phyloP scores from a whole-genome alignment of 2,329 filamentous ascomycete genomes.

The Sporothrix globosa region DNA sequence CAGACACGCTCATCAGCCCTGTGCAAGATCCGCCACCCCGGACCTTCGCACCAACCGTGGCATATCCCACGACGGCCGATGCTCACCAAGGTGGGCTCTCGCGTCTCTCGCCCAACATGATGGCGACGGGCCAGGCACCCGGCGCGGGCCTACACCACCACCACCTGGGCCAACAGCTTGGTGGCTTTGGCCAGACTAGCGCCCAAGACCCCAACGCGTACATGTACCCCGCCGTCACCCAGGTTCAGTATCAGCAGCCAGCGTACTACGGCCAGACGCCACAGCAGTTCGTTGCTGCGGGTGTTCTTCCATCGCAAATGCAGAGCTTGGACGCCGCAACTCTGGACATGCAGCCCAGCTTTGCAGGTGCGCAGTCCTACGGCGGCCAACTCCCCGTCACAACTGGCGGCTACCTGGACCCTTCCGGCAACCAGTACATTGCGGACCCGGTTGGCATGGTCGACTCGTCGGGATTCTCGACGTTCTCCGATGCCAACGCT shows the following conservation, averaged over 20 bases:
- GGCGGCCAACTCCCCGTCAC: slow-evolving; percentile 42
- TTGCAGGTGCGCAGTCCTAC: slow-evolving; percentile 37
- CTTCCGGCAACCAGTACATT: slow-evolving; percentile 42
- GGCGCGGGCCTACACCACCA: slow-evolving; percentile 25
- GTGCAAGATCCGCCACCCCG: slow-evolving; percentile 60
- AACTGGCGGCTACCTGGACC: slow-evolving; percentile 34
- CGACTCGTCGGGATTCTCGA: slow-evolving; percentile 45
- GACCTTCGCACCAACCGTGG: slow-evolving; percentile 40
- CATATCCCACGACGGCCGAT: slow-evolving; percentile 38
- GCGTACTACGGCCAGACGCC: slow-evolving; percentile 32
- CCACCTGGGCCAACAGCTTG: slow-evolving; percentile 33
- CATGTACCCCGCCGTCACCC: slow-evolving; percentile 31
- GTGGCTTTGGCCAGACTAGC: slow-evolving; percentile 32
- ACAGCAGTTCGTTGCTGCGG: slow-evolving; percentile 20
- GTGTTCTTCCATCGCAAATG: slow-evolving; percentile 34
- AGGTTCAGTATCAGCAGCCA: slow-evolving; percentile 35
- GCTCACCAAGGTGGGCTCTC: slow-evolving; percentile 24
- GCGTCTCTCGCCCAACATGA: slow-evolving; percentile 30
- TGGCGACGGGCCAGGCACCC: slow-evolving; percentile 8
- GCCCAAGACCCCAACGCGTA: slow-evolving; percentile 33
- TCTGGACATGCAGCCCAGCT: slow-evolving; percentile 33
- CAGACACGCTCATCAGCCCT: slow-evolving; percentile 69
- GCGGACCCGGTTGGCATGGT: slow-evolving; percentile 40
- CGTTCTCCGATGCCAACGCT: slow-evolving; percentile 41
- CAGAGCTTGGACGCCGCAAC: slow-evolving; percentile 37